These are phyloP conservation scores for Conringia planisiliqua DNA, from an alignment of 345 rosid species.

Conservation along the genomic window DNA sequence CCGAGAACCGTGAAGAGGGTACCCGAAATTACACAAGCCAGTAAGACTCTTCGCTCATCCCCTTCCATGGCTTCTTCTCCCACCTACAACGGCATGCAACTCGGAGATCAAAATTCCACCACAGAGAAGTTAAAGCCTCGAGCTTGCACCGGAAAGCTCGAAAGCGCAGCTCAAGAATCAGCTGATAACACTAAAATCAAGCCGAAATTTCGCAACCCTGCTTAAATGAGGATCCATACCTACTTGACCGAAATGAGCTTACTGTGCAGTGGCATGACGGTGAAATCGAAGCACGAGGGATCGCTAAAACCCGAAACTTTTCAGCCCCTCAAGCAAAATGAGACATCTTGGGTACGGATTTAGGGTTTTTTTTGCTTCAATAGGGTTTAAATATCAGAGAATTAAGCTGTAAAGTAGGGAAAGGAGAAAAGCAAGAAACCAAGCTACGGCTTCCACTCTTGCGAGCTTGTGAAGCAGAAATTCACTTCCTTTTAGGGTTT, in stretches of 20 bases:
- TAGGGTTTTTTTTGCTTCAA: background rate
- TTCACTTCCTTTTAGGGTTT: constrained; percentile 35
- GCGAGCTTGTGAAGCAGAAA: constrained; percentile 3
- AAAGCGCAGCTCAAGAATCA: constrained; percentile 10
- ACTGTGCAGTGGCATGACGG: constrained; percentile 51
- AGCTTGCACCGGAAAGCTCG: background rate
- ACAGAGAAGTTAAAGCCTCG: constrained; percentile 3
- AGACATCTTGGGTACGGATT: constrained; percentile 33
- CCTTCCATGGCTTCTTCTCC: constrained; percentile 76
- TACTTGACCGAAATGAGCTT: constrained; percentile 43
- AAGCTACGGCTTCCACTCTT: constrained; percentile 35
- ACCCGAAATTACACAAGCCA: constrained; percentile 85
- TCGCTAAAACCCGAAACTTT: constrained; percentile 8
- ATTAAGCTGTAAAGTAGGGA: constrained; percentile 27
- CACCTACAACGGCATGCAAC: constrained; percentile 46
- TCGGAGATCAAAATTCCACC: background rate
- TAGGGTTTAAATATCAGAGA: constrained; percentile 34
- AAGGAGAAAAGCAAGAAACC: constrained; percentile 20
- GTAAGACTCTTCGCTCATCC: constrained; percentile 53
- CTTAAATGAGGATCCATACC: constrained; percentile 36
- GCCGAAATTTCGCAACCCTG: constrained; percentile 12
- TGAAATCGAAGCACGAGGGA: constrained; percentile 40
- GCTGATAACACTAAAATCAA: background rate
- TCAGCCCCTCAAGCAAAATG: constrained; percentile 26
- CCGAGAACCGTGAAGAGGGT: constrained; percentile 74